Conservation (phyloP, 139 green algal species). For the Micromonas pusilla region DNA sequence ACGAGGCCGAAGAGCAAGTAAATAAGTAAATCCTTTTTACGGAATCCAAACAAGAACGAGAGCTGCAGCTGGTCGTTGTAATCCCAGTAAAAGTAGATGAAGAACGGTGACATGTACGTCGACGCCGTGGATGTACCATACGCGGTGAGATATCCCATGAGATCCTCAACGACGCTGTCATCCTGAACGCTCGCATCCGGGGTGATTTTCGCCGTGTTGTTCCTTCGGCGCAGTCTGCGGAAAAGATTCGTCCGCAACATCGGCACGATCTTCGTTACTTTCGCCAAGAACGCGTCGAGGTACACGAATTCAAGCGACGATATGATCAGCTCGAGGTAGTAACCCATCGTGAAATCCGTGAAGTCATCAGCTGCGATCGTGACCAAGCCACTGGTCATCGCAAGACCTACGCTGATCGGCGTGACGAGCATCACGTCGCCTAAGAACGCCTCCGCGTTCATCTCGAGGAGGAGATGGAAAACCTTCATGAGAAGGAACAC, state of each 20-base stretch:
- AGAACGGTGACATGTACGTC: constrained; percentile 5
- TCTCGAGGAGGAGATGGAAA: constrained; percentile 23
- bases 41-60: constrained; percentile 21
- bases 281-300: constrained; percentile 9
- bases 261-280: not conserved
- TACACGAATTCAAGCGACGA: constrained; percentile 20
- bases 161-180: constrained; percentile 28
- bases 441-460: not conserved
- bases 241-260: not conserved
- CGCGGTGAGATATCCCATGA: constrained; percentile 25
- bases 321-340: constrained; percentile 21
- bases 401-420: constrained; percentile 1
- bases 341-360: constrained; percentile 32
- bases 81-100: constrained; percentile 31
- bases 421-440: constrained; percentile 9
- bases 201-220: not conserved
- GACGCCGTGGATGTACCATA: not conserved
- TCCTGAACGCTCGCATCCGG: not conserved
- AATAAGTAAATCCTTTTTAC: constrained; percentile 22
- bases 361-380: constrained; percentile 31
- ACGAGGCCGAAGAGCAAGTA: constrained; percentile 30
- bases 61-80: constrained; percentile 28
- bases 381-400: constrained; percentile 11
- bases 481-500: constrained; percentile 27
- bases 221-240: not conserved